Percentiles rank a stretch among this genome's conserved stretches.
These are phyloP conservation scores for Xerocomellus amylosporus DNA, from an alignment of 768 basidiomycete genomes.

Conservation along the genomic window DNA sequence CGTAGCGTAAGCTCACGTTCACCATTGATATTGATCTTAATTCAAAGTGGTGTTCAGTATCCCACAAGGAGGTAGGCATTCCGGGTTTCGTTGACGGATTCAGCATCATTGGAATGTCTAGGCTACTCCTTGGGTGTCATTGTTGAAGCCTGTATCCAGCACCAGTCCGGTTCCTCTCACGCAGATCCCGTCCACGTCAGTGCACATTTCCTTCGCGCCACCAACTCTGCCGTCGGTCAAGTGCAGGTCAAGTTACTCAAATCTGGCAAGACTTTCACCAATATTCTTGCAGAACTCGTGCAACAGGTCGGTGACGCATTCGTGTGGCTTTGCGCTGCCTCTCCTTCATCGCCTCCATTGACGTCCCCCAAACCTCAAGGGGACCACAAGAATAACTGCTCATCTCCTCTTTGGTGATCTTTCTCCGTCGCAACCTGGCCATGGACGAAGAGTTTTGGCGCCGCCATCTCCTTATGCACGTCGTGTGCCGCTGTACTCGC, in stretches of 20 bases:
- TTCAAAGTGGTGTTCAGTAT: conserved; percentile 33
- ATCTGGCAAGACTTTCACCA: conserved; percentile 51
- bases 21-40: background rate
- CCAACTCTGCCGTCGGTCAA: conserved; percentile 41
- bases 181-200: conserved; percentile 58
- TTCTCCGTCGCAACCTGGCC: conserved; percentile 27
- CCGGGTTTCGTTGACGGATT: background rate
- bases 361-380: conserved; percentile 32
- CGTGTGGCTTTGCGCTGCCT: background rate
- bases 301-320: conserved; percentile 45
- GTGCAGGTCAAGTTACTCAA: conserved; percentile 49
- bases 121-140: conserved; percentile 59
- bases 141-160: conserved; percentile 51
- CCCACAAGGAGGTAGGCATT: conserved; percentile 49
- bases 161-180: conserved; percentile 48
- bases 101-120: conserved; percentile 20
- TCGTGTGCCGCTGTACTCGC: conserved; percentile 52
- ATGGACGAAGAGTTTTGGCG: conserved; percentile 28
- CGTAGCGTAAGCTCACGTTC: conserved; percentile 27
- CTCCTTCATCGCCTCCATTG: background rate
- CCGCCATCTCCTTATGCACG: conserved; percentile 59
- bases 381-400: conserved; percentile 43
- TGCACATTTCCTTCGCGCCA: conserved; percentile 54
- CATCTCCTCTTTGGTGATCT: conserved; percentile 59
- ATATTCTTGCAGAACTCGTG: conserved; percentile 55